A percentile compares a stretch with the other conserved stretches of the same genome.
Conservation (phyloP, 2,329 filamentous ascomycete genomes). For the Hysterium pulicare region DNA sequence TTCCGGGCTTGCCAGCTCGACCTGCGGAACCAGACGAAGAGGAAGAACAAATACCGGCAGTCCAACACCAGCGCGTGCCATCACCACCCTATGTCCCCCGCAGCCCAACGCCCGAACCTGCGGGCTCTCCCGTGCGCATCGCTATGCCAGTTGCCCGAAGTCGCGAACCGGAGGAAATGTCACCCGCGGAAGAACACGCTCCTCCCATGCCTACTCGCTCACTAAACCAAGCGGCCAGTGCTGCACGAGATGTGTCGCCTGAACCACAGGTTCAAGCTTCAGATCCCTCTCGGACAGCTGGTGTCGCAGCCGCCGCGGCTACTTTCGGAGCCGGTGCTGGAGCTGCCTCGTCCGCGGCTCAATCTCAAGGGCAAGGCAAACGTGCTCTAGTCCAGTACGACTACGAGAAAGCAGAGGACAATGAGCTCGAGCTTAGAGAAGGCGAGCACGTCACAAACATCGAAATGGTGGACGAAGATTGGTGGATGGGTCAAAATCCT, state of each 20-base stretch:
- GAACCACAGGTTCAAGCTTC: slow-evolving; percentile 61
- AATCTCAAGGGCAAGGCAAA: slow-evolving; percentile 46
- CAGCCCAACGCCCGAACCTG: slow-evolving; percentile 50
- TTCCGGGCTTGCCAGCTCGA: slow-evolving; percentile 70
- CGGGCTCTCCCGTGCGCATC: slow-evolving; percentile 75
- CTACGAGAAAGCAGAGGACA: slow-evolving; percentile 96
- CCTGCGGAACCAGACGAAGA: slow-evolving; percentile 48
- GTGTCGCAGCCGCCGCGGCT: slow-evolving; percentile 42
- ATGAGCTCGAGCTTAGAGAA: slow-evolving; percentile 87
- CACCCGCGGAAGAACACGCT: slow-evolving; percentile 47
- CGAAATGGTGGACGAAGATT: slow-evolving; percentile 96
- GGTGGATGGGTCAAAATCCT: slow-evolving; percentile 95
- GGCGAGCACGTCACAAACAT: slow-evolving; percentile 87
- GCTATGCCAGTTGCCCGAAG: slow-evolving; percentile 78
- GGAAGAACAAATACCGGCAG: slow-evolving; percentile 49
- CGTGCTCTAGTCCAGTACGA: slow-evolving; percentile 85
- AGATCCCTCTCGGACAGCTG: slow-evolving; percentile 53
- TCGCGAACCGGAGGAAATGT: slow-evolving; percentile 49
- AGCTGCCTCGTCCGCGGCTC: slow-evolving; percentile 35
- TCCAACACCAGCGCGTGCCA: slow-evolving; percentile 49
- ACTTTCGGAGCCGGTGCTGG: slow-evolving; percentile 44
- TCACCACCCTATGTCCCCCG: slow-evolving; percentile 38
- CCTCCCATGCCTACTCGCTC: slow-evolving; percentile 63
- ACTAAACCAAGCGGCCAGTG: slow-evolving; percentile 60
- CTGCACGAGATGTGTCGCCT: slow-evolving; percentile 62